Base-by-base conservation (phyloP, 1,284 basidiomycete genomes). In the Ganoderma resinaceum region DNA sequence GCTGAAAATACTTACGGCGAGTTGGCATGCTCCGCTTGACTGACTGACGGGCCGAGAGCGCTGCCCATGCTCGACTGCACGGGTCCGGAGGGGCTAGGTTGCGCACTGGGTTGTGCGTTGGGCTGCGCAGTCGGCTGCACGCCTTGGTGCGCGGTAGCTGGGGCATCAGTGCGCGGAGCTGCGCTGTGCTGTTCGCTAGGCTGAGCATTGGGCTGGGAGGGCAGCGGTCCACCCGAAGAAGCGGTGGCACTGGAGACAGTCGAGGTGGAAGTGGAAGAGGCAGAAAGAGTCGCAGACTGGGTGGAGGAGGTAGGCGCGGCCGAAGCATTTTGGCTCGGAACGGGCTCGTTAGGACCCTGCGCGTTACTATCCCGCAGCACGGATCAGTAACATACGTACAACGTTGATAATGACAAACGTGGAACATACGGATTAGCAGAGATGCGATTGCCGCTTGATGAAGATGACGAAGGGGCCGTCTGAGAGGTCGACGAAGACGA, bases 351-450 rank as follows among this genome's bases (percentile, higher is more conserved):
- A 23, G 37, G 37, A 29, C 37, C 58, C 12, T 38, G 35, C n/a
- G 37, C 14, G n/a, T 40, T n/a, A 23, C 57, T 58, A 9, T 14
- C 6, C 58, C n/a, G 33, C 9, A 40, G 14, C 16, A 6, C 6
- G 11, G 0, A n/a, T 60, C 4, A 60, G 35, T 37, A 12, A 9
- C 23, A 35, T 12, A 38, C 14, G 11, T 6, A 23, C 23, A 23
- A 42, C 23, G 23, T 42, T 14, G 20, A 49, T 11, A 26, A 29
- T 16, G 38, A 9, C 33, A 33, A 23, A 11, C 35, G 18, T 23
- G 43, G n/a, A 31, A 66, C 70, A 4, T 57, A 71, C 70, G 67
- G 65, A 11, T 58, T 65, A 11, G 70, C 67, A 33, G 65, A 65
- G 23, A 68, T 9, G 9, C 67, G 46, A 5, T 57, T 35, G 23